phyloP scores from a whole-genome alignment of 768 basidiomycete genomes.

The Naganishia antarctica region DNA sequence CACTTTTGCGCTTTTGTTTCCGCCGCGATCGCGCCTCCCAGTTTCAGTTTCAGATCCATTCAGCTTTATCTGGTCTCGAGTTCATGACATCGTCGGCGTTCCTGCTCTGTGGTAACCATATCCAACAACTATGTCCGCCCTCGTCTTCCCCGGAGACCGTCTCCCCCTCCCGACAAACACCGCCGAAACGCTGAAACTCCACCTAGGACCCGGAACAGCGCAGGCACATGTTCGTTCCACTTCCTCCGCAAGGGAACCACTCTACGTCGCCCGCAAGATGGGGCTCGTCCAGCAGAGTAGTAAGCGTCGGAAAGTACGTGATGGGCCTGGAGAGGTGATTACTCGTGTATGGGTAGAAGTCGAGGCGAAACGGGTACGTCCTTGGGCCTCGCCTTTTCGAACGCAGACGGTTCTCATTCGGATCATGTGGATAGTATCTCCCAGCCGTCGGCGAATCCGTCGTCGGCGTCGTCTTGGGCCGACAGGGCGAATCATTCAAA shows the following conservation, averaged over 20 bases:
- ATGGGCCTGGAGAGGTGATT: conserved; percentile 62
- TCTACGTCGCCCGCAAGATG: conserved; percentile 36
- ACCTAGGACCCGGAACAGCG: conserved; percentile 12
- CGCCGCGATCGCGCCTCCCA: conserved; percentile 15
- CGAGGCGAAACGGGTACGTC: conserved; percentile 76
- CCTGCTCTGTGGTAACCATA: not conserved
- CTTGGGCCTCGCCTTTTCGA: no score
- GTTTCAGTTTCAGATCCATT: not conserved
- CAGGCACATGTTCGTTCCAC: not conserved
- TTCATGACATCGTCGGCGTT: not conserved
- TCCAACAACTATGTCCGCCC: conserved; percentile 1
- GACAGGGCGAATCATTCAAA: conserved; percentile 80
- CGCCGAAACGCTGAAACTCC: conserved; percentile 1
- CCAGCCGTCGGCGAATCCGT: conserved; percentile 86
- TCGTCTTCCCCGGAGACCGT: conserved; percentile 11
- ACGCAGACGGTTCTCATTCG: conserved; percentile 1
- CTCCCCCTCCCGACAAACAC: not conserved
- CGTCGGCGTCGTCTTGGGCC: conserved; percentile 72
- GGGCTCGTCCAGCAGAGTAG: conserved; percentile 33
- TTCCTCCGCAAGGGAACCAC: not conserved
- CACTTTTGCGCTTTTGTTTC: conserved; percentile 22
- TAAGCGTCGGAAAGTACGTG: conserved; percentile 52
- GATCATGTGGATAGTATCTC: conserved; percentile 61
- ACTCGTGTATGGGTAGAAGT: conserved; percentile 85
- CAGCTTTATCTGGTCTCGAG: not conserved